phyloP scores from a whole-genome alignment of 352 stramenopile species.

The Chloridella minuta region DNA sequence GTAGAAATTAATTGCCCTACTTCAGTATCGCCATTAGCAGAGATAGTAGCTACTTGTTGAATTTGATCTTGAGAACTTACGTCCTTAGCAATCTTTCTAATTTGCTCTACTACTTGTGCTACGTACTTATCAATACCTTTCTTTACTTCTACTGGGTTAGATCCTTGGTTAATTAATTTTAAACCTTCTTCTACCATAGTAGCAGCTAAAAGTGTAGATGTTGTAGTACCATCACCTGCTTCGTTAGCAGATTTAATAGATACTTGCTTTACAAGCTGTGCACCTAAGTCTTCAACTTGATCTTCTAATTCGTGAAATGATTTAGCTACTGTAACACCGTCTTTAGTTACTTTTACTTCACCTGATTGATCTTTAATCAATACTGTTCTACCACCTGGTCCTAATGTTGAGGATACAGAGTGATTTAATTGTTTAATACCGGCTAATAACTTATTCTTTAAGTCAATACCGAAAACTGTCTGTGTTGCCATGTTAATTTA shows the following conservation, averaged over 20 bases:
- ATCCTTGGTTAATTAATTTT: conserved; percentile 31
- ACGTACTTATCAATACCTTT: conserved; percentile 32
- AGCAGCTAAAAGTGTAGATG: conserved; percentile 42
- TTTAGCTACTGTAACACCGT: conserved; percentile 45
- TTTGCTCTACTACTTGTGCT: conserved; percentile 28
- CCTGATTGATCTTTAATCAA: no score
- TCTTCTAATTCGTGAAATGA: conserved; percentile 32
- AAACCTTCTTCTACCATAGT: conserved; percentile 44
- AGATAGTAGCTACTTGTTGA: conserved; percentile 37
- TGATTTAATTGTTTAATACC: no score
- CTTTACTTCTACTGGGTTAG: conserved; percentile 39
- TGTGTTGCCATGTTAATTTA: no score
- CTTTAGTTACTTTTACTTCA: conserved; percentile 57
- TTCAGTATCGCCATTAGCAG: conserved; percentile 24
- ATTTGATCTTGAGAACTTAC: conserved; percentile 29
- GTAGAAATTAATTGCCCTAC: conserved; percentile 49
- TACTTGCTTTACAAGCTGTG: conserved; percentile 32
- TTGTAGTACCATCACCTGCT: conserved; percentile 47
- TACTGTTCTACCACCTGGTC: no score
- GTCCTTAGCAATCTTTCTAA: conserved; percentile 29
- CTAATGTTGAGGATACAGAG: no score
- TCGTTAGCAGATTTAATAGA: conserved; percentile 52
- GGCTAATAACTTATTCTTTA: no score
- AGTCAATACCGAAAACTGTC: no score
- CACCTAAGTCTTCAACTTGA: conserved; percentile 37